Evolutionary conservation across 164 flowering plant genomes (phyloP).

Genomic region (Tinospora cordifolia): DNA sequence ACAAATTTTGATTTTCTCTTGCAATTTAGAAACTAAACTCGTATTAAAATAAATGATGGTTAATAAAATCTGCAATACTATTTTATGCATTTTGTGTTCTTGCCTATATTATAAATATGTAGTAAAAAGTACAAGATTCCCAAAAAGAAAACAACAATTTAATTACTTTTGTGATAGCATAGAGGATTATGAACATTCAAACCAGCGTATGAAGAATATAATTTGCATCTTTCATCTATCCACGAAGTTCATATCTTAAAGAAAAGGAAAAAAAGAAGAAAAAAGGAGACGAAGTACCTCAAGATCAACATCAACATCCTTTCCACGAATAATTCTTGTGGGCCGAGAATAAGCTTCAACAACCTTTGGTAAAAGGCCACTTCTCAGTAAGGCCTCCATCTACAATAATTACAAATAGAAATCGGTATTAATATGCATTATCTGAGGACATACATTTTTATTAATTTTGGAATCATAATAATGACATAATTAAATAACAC

Average conservation of each 20-base stretch:
- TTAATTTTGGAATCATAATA: background rate
- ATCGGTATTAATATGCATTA: background rate
- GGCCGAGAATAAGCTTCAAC: constrained; percentile 95
- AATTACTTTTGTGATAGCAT: background rate
- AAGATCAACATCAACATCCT: constrained; percentile 45
- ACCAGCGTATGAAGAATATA: background rate
- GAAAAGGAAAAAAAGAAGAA: background rate
- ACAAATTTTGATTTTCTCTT: too few species aligned
- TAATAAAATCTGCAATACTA: too few species aligned
- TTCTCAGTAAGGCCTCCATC: constrained; percentile 68
- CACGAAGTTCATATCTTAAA: too few species aligned
- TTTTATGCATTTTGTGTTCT: too few species aligned
- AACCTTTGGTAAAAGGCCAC: constrained; percentile 62
- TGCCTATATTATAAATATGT: too few species aligned
- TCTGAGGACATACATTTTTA: background rate
- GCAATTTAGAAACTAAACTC: too few species aligned
- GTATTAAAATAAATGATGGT: too few species aligned
- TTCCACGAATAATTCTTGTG: constrained; percentile 88
- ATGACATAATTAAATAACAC: background rate
- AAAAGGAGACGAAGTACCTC: constrained; percentile 39
- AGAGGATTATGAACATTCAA: background rate
- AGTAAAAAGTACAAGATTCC: too few species aligned
- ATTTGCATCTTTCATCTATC: background rate
- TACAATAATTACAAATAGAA: constrained; percentile 16
- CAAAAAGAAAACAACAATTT: too few species aligned